Conservation (phyloP, 2,329 filamentous ascomycete genomes). For the Penicillium italicum region DNA sequence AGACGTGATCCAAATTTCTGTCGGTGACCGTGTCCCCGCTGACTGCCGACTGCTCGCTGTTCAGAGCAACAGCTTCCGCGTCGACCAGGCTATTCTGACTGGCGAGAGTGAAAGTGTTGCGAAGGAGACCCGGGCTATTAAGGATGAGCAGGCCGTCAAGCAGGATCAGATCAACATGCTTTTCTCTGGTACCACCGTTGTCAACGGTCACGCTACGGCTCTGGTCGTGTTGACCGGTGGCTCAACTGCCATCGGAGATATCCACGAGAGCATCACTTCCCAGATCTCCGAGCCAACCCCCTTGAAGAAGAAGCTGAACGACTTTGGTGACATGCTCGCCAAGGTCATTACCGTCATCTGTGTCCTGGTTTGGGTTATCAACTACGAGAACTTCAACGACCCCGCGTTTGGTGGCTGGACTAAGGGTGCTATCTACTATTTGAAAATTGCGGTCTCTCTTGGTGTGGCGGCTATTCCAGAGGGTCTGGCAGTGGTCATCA, state of each 20-base stretch:
- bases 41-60: constrained; percentile 88
- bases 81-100: constrained; percentile 95
- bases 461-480: constrained; percentile 97
- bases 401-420: constrained; percentile 88
- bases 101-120: constrained; percentile 96
- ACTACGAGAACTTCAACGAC: constrained; percentile 95
- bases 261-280: constrained; percentile 96
- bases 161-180: constrained; percentile 98
- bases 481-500: constrained; percentile 95
- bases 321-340: constrained; percentile 91
- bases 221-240: constrained; percentile 86
- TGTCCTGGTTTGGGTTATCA: constrained; percentile 95
- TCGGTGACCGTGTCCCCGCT: constrained; percentile 90
- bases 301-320: constrained; percentile 96
- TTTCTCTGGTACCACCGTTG: constrained; percentile 96
- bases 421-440: constrained; percentile 98
- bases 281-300: constrained; percentile 98
- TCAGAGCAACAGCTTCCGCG: constrained; percentile 93
- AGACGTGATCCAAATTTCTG: constrained; percentile 80
- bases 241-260: constrained; percentile 93
- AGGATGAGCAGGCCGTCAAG: constrained; percentile 82
- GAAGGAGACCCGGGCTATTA: constrained; percentile 69
- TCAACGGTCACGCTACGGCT: constrained; percentile 87
- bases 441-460: constrained; percentile 98
- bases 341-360: constrained; percentile 99